These are phyloP conservation scores for Leccinum fallax DNA, from an alignment of 1,284 basidiomycete species.

Conservation along the genomic window DNA sequence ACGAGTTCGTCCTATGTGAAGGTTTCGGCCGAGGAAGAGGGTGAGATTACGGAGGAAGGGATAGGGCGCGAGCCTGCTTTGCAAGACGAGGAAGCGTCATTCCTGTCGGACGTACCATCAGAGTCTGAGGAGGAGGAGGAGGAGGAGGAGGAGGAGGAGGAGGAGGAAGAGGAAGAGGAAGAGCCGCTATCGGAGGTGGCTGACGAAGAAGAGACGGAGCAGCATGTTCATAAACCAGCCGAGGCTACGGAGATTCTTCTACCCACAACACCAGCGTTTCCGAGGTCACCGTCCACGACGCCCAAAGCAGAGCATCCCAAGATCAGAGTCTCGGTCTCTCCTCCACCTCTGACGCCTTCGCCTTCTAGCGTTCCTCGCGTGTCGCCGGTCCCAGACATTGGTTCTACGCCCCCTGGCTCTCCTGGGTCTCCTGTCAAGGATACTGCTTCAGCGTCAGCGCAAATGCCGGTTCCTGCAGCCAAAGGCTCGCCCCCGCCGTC, in stretches of 20 bases:
- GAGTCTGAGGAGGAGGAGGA: slow-evolving; percentile 23
- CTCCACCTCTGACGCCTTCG: slow-evolving; percentile 25
- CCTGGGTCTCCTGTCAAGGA: slow-evolving; percentile 42
- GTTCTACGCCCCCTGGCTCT: slow-evolving; percentile 58
- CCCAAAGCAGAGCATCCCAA: slow-evolving; percentile 46
- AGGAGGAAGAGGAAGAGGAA: slow-evolving; percentile 21
- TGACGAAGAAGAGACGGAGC: slow-evolving; percentile 23
- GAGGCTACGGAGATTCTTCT: slow-evolving; percentile 17
- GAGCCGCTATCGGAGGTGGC: slow-evolving; percentile 12
- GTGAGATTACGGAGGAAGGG: slow-evolving; percentile 24
- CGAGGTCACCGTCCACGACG: slow-evolving; percentile 36
- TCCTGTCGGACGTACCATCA: slow-evolving; percentile 22
- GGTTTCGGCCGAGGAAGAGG: slow-evolving; percentile 33
- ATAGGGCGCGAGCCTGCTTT: slow-evolving; percentile 9
- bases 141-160: slow-evolving; percentile 20
- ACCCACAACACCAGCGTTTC: slow-evolving; percentile 28
- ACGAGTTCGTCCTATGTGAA: slow-evolving; percentile 38
- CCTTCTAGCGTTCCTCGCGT: slow-evolving; percentile 18
- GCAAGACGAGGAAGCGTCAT: slow-evolving; percentile 22
- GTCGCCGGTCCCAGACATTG: slow-evolving; percentile 34
- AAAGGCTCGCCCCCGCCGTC: slow-evolving; percentile 18
- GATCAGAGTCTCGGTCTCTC: slow-evolving; percentile 26
- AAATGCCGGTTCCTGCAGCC: slow-evolving; percentile 27
- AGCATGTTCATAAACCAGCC: slow-evolving; percentile 28
- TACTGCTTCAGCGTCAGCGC: slow-evolving; percentile 33